Percentiles rank a stretch among this genome's conserved stretches.
Conservation (phyloP, 2,329 filamentous ascomycete genomes). For the Ophiostoma novo-ulmi region DNA sequence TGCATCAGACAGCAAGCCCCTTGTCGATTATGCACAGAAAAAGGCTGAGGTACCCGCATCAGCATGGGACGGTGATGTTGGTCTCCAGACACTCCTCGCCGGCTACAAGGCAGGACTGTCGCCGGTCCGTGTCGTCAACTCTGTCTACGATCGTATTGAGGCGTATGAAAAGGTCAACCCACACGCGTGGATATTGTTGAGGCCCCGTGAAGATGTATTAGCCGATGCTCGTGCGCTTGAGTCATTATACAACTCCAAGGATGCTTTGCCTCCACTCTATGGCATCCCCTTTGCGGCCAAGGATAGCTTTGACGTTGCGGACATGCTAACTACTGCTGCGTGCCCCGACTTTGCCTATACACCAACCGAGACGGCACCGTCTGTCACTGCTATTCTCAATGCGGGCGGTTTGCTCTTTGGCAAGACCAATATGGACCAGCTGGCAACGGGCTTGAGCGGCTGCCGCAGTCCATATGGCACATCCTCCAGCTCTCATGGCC, state of each 20-base stretch:
- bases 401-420: slow-evolving; percentile 53
- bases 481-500: slow-evolving; percentile 27
- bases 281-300: neutral
- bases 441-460: slow-evolving; percentile 55
- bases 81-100: neutral
- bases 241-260: neutral
- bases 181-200: neutral
- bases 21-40: neutral
- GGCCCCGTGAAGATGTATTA: neutral
- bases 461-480: slow-evolving; percentile 53
- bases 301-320: neutral
- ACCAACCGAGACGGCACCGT: neutral
- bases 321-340: neutral
- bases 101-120: neutral
- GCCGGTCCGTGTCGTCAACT: neutral
- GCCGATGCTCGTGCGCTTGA: neutral
- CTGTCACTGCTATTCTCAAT: slow-evolving; percentile 31
- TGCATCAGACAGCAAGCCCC: slow-evolving; percentile 22
- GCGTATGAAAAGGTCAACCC: neutral
- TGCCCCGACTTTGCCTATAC: neutral
- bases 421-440: slow-evolving; percentile 56
- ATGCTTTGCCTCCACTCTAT: neutral
- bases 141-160: neutral
- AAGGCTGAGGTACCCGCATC: neutral
- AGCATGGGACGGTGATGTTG: neutral